Conservation (phyloP, 2,329 filamentous ascomycete species). For the Aspergillus ochraceus region DNA sequence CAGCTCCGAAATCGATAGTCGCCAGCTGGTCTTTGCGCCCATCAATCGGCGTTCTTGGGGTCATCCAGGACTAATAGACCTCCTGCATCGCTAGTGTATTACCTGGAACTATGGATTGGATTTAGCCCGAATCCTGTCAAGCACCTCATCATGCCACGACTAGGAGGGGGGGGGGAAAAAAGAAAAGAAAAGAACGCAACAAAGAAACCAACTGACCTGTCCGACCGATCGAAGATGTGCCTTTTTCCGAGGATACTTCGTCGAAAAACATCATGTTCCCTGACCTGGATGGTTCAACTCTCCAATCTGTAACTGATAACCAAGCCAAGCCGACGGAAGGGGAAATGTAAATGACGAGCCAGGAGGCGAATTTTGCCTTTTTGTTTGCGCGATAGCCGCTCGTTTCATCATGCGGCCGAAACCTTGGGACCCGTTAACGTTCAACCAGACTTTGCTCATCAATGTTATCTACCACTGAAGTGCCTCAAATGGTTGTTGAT, state of each 20-base stretch:
- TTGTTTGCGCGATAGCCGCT: slow-evolving; percentile 14
- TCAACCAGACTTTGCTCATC: neutral
- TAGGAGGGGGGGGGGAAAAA: neutral
- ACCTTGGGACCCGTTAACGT: slow-evolving; percentile 7
- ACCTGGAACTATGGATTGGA: neutral
- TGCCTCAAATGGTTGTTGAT: neutral
- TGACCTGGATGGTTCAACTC: neutral
- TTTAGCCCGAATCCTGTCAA: neutral
- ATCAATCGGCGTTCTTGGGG: neutral
- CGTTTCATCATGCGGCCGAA: neutral
- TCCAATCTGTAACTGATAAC: neutral
- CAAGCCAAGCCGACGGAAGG: neutral
- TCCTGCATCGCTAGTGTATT: neutral
- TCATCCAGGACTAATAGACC: neutral
- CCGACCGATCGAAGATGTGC: neutral
- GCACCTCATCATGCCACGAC: neutral
- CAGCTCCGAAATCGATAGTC: neutral
- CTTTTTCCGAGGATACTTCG: neutral
- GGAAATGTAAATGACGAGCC: neutral
- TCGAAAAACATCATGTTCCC: neutral
- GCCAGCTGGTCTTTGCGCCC: neutral
- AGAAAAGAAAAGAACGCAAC: neutral
- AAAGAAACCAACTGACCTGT: neutral
- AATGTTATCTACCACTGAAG: neutral
- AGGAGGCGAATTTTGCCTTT: neutral